Conservation (phyloP, 768 basidiomycete genomes). For the Postia placenta region DNA sequence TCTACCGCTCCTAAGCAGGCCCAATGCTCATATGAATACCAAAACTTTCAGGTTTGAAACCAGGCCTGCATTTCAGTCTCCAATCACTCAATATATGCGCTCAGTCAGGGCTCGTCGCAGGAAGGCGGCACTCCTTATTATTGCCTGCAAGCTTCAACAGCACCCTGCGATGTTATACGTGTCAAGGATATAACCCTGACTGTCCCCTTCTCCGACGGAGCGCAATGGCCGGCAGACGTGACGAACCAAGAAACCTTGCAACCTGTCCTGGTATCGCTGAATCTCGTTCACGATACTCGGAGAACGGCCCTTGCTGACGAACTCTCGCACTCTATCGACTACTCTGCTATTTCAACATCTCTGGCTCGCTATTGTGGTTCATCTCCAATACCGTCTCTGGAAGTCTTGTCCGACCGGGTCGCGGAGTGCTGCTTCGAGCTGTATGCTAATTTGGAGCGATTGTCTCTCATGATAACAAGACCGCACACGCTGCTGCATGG, state of each 20-base stretch:
- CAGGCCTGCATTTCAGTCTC: background rate
- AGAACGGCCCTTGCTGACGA: slow-evolving; percentile 47
- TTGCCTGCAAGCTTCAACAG: background rate
- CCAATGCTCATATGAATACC: background rate
- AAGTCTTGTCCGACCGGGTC: slow-evolving; percentile 38
- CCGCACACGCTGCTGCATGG: slow-evolving; percentile 48
- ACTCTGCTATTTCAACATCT: slow-evolving; percentile 39
- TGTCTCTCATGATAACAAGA: slow-evolving; percentile 41
- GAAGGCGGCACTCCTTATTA: background rate
- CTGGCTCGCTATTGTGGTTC: slow-evolving; percentile 22
- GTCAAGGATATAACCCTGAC: slow-evolving; percentile 44
- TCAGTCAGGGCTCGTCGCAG: background rate
- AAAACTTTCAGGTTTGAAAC: background rate
- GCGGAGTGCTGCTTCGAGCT: slow-evolving; percentile 32
- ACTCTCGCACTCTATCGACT: slow-evolving; percentile 57
- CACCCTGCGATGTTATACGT: slow-evolving; percentile 29
- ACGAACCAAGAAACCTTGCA: slow-evolving; percentile 34
- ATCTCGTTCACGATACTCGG: slow-evolving; percentile 44
- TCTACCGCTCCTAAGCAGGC: background rate
- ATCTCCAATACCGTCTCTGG: slow-evolving; percentile 35
- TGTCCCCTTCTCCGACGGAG: slow-evolving; percentile 34
- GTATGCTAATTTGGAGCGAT: slow-evolving; percentile 27
- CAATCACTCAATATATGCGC: background rate
- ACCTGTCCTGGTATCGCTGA: slow-evolving; percentile 46
- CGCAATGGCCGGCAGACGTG: slow-evolving; percentile 38